A percentile compares a stretch with the other conserved stretches of the same genome.
phyloP scores from a whole-genome alignment of 2,329 filamentous ascomycete species.

The Daldinia eschscholtzii region DNA sequence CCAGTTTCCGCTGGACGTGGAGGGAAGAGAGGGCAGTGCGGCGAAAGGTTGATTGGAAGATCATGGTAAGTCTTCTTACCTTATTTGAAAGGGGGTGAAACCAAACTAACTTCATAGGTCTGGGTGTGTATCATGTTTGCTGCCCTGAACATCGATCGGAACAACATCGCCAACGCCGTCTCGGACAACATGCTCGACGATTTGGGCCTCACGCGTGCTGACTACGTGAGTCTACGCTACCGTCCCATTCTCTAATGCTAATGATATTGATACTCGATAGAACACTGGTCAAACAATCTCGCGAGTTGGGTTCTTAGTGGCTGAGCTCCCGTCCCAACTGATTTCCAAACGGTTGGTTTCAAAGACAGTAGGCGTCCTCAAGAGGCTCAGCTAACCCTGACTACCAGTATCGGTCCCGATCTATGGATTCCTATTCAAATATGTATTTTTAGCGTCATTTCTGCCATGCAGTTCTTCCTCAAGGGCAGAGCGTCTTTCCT shows the following conservation, averaged over 20 bases:
- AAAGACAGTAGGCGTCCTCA: not conserved
- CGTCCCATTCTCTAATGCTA: slow-evolving; percentile 10
- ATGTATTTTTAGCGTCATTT: slow-evolving; percentile 47
- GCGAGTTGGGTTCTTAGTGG: slow-evolving; percentile 45
- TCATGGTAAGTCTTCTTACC: slow-evolving; percentile 49
- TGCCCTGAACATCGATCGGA: slow-evolving; percentile 44
- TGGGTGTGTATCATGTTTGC: slow-evolving; percentile 50
- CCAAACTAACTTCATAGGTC: slow-evolving; percentile 41
- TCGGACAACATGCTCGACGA: slow-evolving; percentile 54
- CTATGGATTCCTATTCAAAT: slow-evolving; percentile 50
- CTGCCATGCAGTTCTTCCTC: slow-evolving; percentile 48
- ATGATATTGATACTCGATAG: slow-evolving; percentile 29
- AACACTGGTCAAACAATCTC: slow-evolving; percentile 52
- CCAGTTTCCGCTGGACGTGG: slow-evolving; percentile 54
- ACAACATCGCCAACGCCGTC: slow-evolving; percentile 51
- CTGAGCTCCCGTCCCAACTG: slow-evolving; percentile 44
- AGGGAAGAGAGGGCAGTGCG: slow-evolving; percentile 53
- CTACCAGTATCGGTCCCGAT: slow-evolving; percentile 47
- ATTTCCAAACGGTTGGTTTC: slow-evolving; percentile 46
- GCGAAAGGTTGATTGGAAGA: slow-evolving; percentile 55
- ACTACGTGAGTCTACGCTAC: slow-evolving; percentile 47
- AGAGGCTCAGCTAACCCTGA: slow-evolving; percentile 17
- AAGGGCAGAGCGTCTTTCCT: slow-evolving; percentile 51
- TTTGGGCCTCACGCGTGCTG: slow-evolving; percentile 46
- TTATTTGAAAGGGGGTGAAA: not conserved